Evolutionary conservation across 176 grass and related monocot species (phyloP).

Genomic region (Lolium rigidum): DNA sequence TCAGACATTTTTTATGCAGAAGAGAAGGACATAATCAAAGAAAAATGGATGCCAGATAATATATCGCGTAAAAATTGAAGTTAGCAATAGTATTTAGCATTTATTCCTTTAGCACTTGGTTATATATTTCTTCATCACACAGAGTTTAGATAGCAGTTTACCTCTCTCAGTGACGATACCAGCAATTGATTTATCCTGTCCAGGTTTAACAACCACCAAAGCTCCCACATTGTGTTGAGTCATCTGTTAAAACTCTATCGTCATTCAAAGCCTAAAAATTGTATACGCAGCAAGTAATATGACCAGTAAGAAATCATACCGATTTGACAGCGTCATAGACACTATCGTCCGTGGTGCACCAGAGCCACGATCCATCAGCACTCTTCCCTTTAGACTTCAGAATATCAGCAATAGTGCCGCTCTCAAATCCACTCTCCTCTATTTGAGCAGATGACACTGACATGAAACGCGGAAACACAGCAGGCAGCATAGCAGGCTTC

Average conservation of each 20-base stretch:
- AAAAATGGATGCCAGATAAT: background rate
- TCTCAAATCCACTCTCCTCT: constrained; percentile 90
- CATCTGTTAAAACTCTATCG: constrained; percentile 59
- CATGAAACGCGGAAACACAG: constrained; percentile 58
- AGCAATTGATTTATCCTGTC: constrained; percentile 70
- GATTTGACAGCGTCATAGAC: constrained; percentile 99
- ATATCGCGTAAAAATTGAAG: background rate
- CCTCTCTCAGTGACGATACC: constrained; percentile 99
- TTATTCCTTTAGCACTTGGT: background rate
- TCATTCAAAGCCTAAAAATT: constrained; percentile 26
- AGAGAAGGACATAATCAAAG: background rate
- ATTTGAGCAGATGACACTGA: constrained; percentile 69
- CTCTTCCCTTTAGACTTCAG: constrained; percentile 87
- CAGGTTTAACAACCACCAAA: constrained; percentile 92
- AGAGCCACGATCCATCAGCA: constrained; percentile 98
- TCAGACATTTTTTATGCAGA: too few relatives aligned
- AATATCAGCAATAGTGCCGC: constrained; percentile 78
- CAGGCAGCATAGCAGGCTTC: constrained; percentile 59
- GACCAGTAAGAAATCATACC: constrained; percentile 46
- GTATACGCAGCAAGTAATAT: constrained; percentile 1
- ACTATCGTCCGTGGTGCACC: constrained; percentile 88
- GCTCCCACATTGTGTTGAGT: constrained; percentile 98
- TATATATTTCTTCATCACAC: background rate
- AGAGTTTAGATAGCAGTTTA: constrained; percentile 33
- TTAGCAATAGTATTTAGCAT: background rate